Evolutionary conservation across 2,329 filamentous ascomycete genomes (phyloP), one percentile per base, ranked within the genome.

Genomic region (Leptoxyphium fumago): DNA sequence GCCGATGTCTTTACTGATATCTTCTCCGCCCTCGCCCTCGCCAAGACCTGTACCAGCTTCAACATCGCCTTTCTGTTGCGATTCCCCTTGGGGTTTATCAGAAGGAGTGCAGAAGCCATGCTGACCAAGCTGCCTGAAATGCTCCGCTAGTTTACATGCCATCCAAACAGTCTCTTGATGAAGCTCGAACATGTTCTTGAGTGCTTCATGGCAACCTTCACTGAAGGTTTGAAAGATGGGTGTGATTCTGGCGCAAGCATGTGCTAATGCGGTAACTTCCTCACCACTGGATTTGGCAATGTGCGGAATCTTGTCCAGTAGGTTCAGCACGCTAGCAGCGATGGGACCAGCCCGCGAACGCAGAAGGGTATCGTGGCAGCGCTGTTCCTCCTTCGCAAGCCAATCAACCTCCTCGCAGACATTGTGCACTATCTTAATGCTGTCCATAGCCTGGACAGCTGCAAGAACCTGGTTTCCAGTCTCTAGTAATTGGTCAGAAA

Each of bases 1-100:
- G 50, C 84, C 78, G 40, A 98, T 82, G 56, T 98, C 91, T 60
- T 98, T 96, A 64, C 88, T 96, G 51, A 98, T 96, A 62, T 98
- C 89, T 59, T 98, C 88, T 4, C 83, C 88, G 14, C 89, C 93
- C 62, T 95, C 84, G 10, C 91, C 93, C 39, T 95, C 91, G 15
- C 91, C 93, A 18, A 98, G 77, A 29, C 91, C 93, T 10, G 88
- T 96, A 13, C 93, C 93, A 32, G 78, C 79, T 63, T 98, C 89
- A 28, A 95, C 70, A 54, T 94, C 83, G 10, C 88, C 84, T 46
- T 57, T 48, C 18, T 55, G 45, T 15, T 57, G 48, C 1, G 57
- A 46, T 17, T 49, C 60, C 13, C 51, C 50, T 14, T 50, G 41
- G 2, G 78, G 78, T 53, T 87, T 82, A 55, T 96, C 88, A 17